These are phyloP conservation scores for Carex parvula DNA, from an alignment of 176 grass and related monocot species.

Conservation along the genomic window DNA sequence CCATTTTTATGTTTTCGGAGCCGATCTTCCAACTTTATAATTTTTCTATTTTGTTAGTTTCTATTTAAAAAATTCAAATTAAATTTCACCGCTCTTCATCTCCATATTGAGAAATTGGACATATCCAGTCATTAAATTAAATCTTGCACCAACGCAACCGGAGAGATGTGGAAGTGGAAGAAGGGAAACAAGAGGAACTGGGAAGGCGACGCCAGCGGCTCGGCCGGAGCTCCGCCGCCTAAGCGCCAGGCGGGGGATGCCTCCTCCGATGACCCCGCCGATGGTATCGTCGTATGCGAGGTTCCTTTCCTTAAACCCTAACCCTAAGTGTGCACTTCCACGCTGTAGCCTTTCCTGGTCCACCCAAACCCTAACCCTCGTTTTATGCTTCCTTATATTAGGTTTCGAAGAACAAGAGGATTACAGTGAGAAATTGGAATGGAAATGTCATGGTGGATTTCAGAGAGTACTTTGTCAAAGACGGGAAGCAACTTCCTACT, in stretches of 20 bases:
- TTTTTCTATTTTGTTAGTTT: background rate
- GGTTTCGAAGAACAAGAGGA: slow-evolving; percentile 85
- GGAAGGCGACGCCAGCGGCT: slow-evolving; percentile 32
- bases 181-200: slow-evolving; percentile 43
- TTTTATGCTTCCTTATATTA: slow-evolving; percentile 10
- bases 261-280: slow-evolving; percentile 29
- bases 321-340: background rate
- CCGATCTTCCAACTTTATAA: too few species aligned
- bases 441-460: slow-evolving; percentile 75
- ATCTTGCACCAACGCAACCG: background rate
- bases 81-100: background rate
- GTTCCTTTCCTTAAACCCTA: slow-evolving; percentile 14
- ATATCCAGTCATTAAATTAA: too few species aligned
- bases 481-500: slow-evolving; percentile 71
- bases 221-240: slow-evolving; percentile 37
- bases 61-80: background rate
- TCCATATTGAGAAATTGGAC: background rate
- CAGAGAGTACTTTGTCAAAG: slow-evolving; percentile 79
- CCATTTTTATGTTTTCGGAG: too few species aligned
- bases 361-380: slow-evolving; percentile 37
- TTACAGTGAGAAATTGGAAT: slow-evolving; percentile 63
- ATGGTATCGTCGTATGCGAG: slow-evolving; percentile 70
- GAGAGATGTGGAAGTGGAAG: slow-evolving; percentile 19
- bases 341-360: background rate
- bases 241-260: slow-evolving; percentile 38